Percentiles rank a stretch among this genome's conserved stretches.
Conservation (phyloP, 768 basidiomycete species). For the Suillus subaureus region DNA sequence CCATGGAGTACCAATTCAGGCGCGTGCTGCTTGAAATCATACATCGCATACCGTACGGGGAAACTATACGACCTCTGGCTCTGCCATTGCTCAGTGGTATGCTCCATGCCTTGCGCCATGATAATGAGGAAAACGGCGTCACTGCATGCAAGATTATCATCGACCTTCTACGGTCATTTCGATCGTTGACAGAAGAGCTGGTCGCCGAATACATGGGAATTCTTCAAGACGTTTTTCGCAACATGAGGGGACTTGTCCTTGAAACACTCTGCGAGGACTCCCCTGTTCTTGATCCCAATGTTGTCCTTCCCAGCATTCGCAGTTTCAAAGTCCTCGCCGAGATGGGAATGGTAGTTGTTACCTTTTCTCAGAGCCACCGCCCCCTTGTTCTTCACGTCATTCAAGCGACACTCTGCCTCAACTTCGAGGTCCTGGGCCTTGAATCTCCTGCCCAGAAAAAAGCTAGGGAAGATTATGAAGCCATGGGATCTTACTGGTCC, state of each 20-base stretch:
- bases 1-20: conserved; percentile 79
- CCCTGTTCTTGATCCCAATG: conserved; percentile 51
- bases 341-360: conserved; percentile 89
- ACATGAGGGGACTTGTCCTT: conserved; percentile 70
- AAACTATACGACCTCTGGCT: conserved; percentile 71
- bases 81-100: conserved; percentile 74
- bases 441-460: conserved; percentile 82
- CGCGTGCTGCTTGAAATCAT: conserved; percentile 87
- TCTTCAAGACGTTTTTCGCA: conserved; percentile 76
- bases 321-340: conserved; percentile 96
- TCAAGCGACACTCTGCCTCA: conserved; percentile 70
- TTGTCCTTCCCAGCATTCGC: conserved; percentile 67
- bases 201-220: conserved; percentile 79
- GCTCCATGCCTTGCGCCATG: conserved; percentile 79
- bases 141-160: conserved; percentile 89
- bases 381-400: conserved; percentile 65
- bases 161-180: conserved; percentile 82
- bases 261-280: conserved; percentile 77
- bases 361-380: conserved; percentile 84
- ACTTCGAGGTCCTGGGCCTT: conserved; percentile 75
- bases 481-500: conserved; percentile 80
- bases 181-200: conserved; percentile 69
- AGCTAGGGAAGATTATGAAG: conserved; percentile 77
- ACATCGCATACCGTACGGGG: conserved; percentile 82
- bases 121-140: conserved; percentile 96